Percentiles rank a stretch among this genome's conserved stretches.
These are phyloP conservation scores for Austropuccinia psidii DNA, from an alignment of 1,284 basidiomycete genomes.

Conservation along the genomic window DNA sequence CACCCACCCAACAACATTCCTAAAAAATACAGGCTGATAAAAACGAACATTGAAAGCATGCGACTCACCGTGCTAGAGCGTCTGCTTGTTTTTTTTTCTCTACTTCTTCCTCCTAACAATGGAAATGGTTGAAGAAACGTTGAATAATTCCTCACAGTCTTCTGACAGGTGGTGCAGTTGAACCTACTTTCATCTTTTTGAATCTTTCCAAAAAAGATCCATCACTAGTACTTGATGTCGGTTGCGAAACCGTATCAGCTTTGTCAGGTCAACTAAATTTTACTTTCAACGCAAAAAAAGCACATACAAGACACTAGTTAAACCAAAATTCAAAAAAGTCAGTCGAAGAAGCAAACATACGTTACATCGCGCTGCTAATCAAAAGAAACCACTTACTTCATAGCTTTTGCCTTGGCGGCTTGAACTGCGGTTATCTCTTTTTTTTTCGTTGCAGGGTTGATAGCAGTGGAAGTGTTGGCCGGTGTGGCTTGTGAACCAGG, in stretches of 20 bases:
- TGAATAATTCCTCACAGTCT: not conserved
- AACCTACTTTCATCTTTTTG: conserved; percentile 30
- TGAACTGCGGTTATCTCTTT: conserved; percentile 30
- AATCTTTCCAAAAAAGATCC: conserved; percentile 34
- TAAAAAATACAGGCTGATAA: not conserved
- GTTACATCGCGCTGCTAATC: not conserved
- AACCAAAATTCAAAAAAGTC: not conserved
- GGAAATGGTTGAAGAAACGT: not conserved
- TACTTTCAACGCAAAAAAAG: not conserved
- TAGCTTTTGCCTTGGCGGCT: conserved; percentile 33
- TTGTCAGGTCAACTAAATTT: not conserved
- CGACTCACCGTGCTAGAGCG: conserved; percentile 24
- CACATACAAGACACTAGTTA: conserved; percentile 26
- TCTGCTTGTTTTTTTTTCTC: conserved; percentile 36
- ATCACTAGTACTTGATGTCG: conserved; percentile 10
- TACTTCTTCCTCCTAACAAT: conserved; percentile 34
- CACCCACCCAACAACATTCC: not conserved
- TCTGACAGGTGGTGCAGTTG: not conserved
- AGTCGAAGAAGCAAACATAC: not conserved
- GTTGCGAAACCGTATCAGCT: not conserved
- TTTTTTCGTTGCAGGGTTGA: conserved; percentile 34
- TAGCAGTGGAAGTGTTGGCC: not conserved
- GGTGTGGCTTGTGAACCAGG: conserved; percentile 13
- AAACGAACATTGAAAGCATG: not conserved
- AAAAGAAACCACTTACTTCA: conserved; percentile 11